Evolutionary conservation across 306 rosid species (phyloP), one percentile per base, ranked within the genome.

Genomic region (Calophaca sinica): DNA sequence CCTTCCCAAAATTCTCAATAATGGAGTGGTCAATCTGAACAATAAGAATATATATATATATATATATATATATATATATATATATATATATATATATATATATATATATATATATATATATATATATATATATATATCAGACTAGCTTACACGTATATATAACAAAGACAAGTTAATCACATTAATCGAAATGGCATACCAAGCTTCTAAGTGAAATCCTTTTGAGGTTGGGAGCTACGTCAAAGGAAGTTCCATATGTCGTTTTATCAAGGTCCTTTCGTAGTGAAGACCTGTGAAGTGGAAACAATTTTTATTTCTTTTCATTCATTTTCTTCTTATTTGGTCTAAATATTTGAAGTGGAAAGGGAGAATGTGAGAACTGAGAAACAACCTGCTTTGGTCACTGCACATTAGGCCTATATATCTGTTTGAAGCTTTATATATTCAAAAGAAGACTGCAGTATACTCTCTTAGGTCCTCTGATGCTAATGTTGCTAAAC

Each of bases 21-120:
- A 89, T 68, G 29, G 89, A 89, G 63, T 70, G 91, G 52, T 85
- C 93, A 64, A 89, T 87, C 93, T 89, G 93, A 82, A 82, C 8
- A 42, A 44, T 58, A 72, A 53, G 1, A 73, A 20, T 1, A 20
- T 1, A 20, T 1, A 20, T 1, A 20, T 20, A 78, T 26, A 28
- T 49, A 31, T 8, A 32, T 2, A 5, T 5, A 38, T 39, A 29
- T 71, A 20, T 1, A 20, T 1, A 20, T 1, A 20, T 1, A 20
- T 20, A 78, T 26, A 28, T 49, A 31, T 8, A 32, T 2, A 5
- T 5, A 38, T 39, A 29, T 71, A 20, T 1, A 20, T 1, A 20
- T 1, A 20, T 1, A 20, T 20, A 78, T 26, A 28, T 49, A 31
- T 8, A 32, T 2, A 20, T 1, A 20, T 1, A 20, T 1, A 20